These are phyloP conservation scores for Calonectria montana DNA, from an alignment of 2,329 filamentous ascomycete genomes.

Conservation along the genomic window DNA sequence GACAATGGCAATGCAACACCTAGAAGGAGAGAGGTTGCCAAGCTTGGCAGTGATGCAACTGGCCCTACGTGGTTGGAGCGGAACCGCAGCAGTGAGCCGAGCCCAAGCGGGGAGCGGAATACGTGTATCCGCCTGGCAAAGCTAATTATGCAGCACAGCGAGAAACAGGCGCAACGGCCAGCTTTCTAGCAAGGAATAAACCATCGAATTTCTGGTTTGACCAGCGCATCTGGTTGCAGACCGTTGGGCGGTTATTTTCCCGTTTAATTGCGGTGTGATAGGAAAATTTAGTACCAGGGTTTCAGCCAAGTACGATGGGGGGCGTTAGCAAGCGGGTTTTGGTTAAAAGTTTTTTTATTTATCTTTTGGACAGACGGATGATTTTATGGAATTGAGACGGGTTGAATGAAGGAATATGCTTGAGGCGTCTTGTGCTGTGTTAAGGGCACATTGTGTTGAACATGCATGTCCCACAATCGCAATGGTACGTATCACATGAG, in stretches of 20 bases:
- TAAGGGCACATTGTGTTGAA: neutral
- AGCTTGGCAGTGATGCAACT: conserved; percentile 7
- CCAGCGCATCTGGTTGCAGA: neutral
- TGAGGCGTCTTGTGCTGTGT: neutral
- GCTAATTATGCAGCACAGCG: neutral
- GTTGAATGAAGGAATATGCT: neutral
- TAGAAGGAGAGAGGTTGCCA: neutral
- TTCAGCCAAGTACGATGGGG: neutral
- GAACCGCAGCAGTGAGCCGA: conserved; percentile 2
- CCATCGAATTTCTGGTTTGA: neutral
- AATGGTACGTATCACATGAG: neutral
- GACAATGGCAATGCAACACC: neutral
- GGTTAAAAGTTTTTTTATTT: neutral
- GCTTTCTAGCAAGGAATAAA: neutral
- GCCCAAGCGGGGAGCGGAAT: neutral
- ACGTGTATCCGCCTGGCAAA: conserved; percentile 6
- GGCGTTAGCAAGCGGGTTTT: neutral
- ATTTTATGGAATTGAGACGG: neutral
- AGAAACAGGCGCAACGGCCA: neutral
- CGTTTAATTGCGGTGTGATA: conserved; percentile 17
- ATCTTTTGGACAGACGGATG: neutral
- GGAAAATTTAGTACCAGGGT: neutral
- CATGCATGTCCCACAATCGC: neutral
- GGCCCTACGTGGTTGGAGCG: conserved; percentile 3
- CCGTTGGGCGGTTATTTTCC: conserved; percentile 6